These are phyloP conservation scores for Xylaria castorea DNA, from an alignment of 495 filamentous ascomycete genomes.

Conservation along the genomic window DNA sequence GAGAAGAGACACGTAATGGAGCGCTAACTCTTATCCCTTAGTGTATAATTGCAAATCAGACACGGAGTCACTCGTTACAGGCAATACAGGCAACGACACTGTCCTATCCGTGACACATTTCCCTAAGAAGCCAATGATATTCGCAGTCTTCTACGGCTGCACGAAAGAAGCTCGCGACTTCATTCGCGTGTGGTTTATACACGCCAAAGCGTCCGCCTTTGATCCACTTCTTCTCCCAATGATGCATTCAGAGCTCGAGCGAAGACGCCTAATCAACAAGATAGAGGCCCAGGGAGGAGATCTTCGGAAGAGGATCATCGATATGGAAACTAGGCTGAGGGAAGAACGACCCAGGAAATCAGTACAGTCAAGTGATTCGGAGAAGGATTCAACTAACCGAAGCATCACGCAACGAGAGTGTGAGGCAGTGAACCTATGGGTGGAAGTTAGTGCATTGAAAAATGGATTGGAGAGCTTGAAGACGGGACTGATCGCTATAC, in stretches of 20 bases:
- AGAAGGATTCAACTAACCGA: not conserved
- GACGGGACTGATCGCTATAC: conserved; percentile 13
- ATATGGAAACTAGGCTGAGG: conserved; percentile 23
- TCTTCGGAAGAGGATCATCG: conserved; percentile 24
- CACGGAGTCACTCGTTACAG: not conserved
- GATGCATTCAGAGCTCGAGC: conserved; percentile 25
- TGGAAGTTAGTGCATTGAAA: conserved; percentile 26
- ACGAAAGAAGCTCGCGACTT: conserved; percentile 6
- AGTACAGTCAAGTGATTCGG: not conserved
- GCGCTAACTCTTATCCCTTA: not conserved
- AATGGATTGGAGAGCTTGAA: conserved; percentile 26
- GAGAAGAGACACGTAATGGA: not conserved
- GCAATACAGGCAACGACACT: conserved; percentile 12
- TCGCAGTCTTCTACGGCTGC: conserved; percentile 29
- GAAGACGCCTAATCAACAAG: conserved; percentile 21
- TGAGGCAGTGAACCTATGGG: conserved; percentile 26
- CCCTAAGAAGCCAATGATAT: conserved; percentile 13
- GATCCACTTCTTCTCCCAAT: conserved; percentile 27
- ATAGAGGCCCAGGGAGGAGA: conserved; percentile 6
- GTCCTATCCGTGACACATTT: conserved; percentile 28
- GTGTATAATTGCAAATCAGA: conserved; percentile 31
- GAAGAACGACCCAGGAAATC: not conserved
- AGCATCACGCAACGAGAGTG: conserved; percentile 16
- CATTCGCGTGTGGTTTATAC: not conserved
- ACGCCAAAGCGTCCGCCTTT: not conserved